Base-by-base conservation (phyloP, 495 filamentous ascomycete genomes). In the Penicillium herquei region DNA sequence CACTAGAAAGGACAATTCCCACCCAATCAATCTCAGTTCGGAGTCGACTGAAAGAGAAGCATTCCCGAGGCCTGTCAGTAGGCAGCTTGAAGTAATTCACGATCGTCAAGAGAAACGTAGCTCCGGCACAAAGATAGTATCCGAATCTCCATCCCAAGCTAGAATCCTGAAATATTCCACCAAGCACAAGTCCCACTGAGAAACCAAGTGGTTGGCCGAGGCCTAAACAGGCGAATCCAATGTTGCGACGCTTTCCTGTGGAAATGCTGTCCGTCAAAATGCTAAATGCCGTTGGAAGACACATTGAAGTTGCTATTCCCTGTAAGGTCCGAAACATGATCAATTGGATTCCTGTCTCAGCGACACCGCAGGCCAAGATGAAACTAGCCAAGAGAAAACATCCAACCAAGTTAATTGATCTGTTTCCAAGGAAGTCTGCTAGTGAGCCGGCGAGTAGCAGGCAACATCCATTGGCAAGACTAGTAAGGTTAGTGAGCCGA, bases 251-350 rank as follows among this genome's bases (percentile, higher is more conserved):
- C 14, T 67, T 62, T 0, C 83, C 82, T 7, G 47, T 52, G 0
- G 72, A 71, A 42, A 82, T 65, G 0, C 72, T 61, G n/a, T 68
- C 62, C 0, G 79, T 77, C 17, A 83, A 54, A 14, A 83, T 72
- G 35, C 74, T 73, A 8, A 85, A 74, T 0, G 78, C 68, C 0
- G 78, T 76, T 0, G 82, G 81, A 13, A 83, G 57, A 51, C 74
- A 78, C 55, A 85, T 66, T 1, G 79, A 71, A 10, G 75, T 67
- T 2, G 76, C 71, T 39, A 82, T 62, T 3, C 80, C 81, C 49
- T 78, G 75, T 11, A 81, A 55, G 0, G 74, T 70, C 17, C 82
- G 74, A 56, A 83, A 82, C 16, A 78, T 50, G 39, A 84, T 81
- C 0, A 84, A 32, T 44, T 84, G 72, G 10, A 73, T 67, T 6